Evolutionary conservation across 2,329 filamentous ascomycete species (phyloP), one percentile per base, ranked within the genome.

Genomic region (Zasmidium citrigriseum): DNA sequence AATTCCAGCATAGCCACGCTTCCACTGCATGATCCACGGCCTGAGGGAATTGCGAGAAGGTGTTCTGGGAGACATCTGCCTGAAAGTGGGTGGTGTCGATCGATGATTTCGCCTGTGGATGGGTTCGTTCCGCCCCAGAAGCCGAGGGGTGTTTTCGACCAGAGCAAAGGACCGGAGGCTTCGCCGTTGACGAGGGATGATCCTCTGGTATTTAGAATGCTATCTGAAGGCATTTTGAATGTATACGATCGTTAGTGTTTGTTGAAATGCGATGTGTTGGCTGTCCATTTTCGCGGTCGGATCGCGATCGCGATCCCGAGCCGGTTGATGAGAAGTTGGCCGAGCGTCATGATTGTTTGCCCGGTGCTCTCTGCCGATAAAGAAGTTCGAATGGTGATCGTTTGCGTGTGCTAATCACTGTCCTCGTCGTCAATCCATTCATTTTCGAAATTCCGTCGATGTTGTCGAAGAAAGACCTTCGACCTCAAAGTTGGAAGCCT

Each of bases 21-120:
- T 0, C 78, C 80, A 0, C 76, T 73, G 45, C 78, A 82, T 5
- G 80, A 82, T 1, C 79, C 78, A 20, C 78, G 74, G n/a, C 79
- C 74, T 18, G 73, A 67, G 0, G 80, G 78, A 14, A 81, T 77
- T 1, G 75, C 79, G 0, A 82, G 68, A 1, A 81, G 65, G 0
- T 65, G 64, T 11, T 66, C 67, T 2, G 69, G 61, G 0, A 81
- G 56, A 16, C 50, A 61, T 4, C 67, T 29, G 0, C 77, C 77
- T 5, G 61, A 63, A 1, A 82, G 63, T 0, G 75, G 75, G 54
- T 81, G 78, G 41, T 78, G 76, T 1, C 68, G 71, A 54, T 82
- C 80, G 47, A 80, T 74, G 1, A 82, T 68, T 12, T 72, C 60
- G 34, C 80, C 77, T 0, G 73, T 78, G 2, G 68, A 54, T 1